These are phyloP conservation scores for Neurospora tetraspora DNA, from an alignment of 495 filamentous ascomycete genomes.

Conservation along the genomic window DNA sequence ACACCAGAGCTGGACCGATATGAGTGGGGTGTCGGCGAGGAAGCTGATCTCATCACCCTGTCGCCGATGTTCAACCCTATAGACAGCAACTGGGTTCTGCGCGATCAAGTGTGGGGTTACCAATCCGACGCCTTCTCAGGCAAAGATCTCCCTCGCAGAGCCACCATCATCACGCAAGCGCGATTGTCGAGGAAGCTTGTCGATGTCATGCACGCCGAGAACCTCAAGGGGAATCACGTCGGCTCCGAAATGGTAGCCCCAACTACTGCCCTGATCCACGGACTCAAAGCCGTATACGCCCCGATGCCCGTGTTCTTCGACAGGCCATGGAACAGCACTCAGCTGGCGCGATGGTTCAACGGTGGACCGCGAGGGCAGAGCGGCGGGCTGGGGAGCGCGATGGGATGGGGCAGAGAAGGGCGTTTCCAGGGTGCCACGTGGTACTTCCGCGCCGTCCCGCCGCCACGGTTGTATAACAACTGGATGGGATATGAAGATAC, in stretches of 20 bases:
- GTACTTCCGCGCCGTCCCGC: constrained; percentile 45
- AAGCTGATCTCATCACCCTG: constrained; percentile 64
- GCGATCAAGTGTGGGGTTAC: constrained; percentile 53
- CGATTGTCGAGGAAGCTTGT: constrained; percentile 54
- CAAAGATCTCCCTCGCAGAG: constrained; percentile 49
- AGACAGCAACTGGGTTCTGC: constrained; percentile 53
- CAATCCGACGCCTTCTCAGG: constrained; percentile 35
- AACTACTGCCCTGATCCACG: constrained; percentile 56
- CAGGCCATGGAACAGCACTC: constrained; percentile 43
- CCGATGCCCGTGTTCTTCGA: constrained; percentile 66
- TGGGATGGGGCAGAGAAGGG: constrained; percentile 42
- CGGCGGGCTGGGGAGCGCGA: constrained; percentile 37
- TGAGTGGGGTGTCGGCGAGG: constrained; percentile 64
- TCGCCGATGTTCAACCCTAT: constrained; percentile 60
- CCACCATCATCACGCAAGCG: constrained; percentile 56
- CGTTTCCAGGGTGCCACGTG: constrained; percentile 49
- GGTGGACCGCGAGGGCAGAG: constrained; percentile 38
- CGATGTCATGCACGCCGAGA: constrained; percentile 55
- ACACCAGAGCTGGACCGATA: constrained; percentile 50
- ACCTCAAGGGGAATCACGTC: constrained; percentile 48
- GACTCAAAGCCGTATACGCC: constrained; percentile 58
- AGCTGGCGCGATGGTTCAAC: constrained; percentile 54
- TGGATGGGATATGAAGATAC: constrained; percentile 51
- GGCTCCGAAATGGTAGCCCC: constrained; percentile 62
- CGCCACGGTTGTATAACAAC: constrained; percentile 49